Evolutionary conservation across 2,329 filamentous ascomycete species (phyloP), one percentile per base, ranked within the genome.

Genomic region (Ramularia endophylla): DNA sequence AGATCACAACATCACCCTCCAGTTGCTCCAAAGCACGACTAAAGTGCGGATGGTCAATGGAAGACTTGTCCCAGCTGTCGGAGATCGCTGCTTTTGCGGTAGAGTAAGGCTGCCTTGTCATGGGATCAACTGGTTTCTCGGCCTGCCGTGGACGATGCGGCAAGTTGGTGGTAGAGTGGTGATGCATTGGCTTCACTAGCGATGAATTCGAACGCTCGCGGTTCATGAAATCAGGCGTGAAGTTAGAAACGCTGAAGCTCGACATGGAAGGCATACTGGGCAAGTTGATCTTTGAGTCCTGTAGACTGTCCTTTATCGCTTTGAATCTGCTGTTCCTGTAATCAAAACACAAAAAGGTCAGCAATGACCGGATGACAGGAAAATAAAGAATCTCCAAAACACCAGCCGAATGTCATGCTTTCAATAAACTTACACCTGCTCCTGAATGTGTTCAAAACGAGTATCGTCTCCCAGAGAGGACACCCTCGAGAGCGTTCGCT

Each of bases 401-500:
- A 25, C 11, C 22, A 25, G 22, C 22, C 22, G 22, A n/a, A n/a
- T 25, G 22, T 6, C 6, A 25, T 25, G 22, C 6, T 11, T 25
- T 25, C 6, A 25, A 6, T 6, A 6, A 6, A 25, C 22, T 25
- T 25, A 25, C 22, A 90, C 83, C 69, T 92, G 86, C 47, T 87
- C 84, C 31, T 81, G 78, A 9, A 94, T 80, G 62, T 92, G 73
- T 36, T 84, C 78, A 62, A 92, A 97, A 32, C 82, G 76, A 28
- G 79, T 78, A 54, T 90, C 86, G 58, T 95, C 87, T 2, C 89
- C 89, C 1, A 94, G 73, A 0, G 87, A 94, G 0, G 88, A 92
- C 1, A 84, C 81, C 18, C 81, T 74, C 0, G 89, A 94, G 2
- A 88, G 69, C 4, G 78, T 81, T 52, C 86, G 80, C 53, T 84